A percentile compares a stretch with the other conserved stretches of the same genome.
These are phyloP conservation scores for Globisporangium polare DNA, from an alignment of 352 stramenopile genomes.

Conservation along the genomic window DNA sequence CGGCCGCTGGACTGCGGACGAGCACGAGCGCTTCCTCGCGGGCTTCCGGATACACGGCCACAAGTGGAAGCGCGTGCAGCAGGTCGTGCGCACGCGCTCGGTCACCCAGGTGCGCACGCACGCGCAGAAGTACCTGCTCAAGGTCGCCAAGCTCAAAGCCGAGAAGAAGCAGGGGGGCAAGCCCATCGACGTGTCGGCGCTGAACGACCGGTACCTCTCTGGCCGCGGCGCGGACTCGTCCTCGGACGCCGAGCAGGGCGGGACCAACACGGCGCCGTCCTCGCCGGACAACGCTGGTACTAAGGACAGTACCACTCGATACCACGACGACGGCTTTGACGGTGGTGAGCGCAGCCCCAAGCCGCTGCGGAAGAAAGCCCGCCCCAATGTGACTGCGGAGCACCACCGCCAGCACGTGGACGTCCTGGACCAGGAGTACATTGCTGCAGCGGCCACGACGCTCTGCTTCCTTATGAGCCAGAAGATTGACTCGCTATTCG, in stretches of 20 bases:
- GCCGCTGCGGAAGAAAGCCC: slow-evolving; percentile 53
- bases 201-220: slow-evolving; percentile 19
- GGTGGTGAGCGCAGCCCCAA: slow-evolving; percentile 14
- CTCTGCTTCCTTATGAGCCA: slow-evolving; percentile 83
- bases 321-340: slow-evolving; percentile 7
- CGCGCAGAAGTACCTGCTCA: slow-evolving; percentile 87
- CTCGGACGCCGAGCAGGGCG: slow-evolving; percentile 22
- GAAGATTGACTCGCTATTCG: slow-evolving; percentile 79
- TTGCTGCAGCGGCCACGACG: slow-evolving; percentile 70
- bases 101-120: slow-evolving; percentile 88
- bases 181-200: slow-evolving; percentile 10
- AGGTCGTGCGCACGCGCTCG: slow-evolving; percentile 83
- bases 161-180: slow-evolving; percentile 63
- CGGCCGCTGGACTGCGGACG: slow-evolving; percentile 79
- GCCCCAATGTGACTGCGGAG: slow-evolving; percentile 6
- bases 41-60: slow-evolving; percentile 85
- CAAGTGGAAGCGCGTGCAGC: slow-evolving; percentile 90
- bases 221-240: slow-evolving; percentile 14
- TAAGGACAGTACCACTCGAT: neutral
- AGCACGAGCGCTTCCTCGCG: slow-evolving; percentile 84
- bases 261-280: slow-evolving; percentile 25
- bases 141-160: slow-evolving; percentile 85
- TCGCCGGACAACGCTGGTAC: slow-evolving; percentile 29
- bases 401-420: slow-evolving; percentile 27
- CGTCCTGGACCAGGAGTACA: slow-evolving; percentile 73